Base-by-base conservation (phyloP, 164 flowering plant genomes). In the Aristolochia californica region DNA sequence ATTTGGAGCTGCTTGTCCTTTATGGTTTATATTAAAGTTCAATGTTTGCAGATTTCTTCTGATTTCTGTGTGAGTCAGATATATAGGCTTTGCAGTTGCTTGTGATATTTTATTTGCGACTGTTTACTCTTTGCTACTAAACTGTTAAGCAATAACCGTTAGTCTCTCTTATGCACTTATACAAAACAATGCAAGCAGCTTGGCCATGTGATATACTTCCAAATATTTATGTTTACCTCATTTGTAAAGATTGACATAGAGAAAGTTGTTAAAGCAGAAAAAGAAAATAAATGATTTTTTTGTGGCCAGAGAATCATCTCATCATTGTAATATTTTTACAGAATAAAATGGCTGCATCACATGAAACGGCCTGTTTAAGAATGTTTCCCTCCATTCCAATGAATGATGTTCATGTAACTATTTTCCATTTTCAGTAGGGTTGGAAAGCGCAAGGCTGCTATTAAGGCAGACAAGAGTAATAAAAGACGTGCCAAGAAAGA, bases 391-490 rank as follows among this genome's bases (percentile, higher is more conserved):
- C 8, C 14, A 22, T 50, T 23, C 9, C 11, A 18, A 15, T 5
- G 23, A 26, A 15, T 23, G 26, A 50, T 9, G 26, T 1, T 17
- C 15, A 23, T 50, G 54, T 5, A 24, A 23, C 0, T 24, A 23
- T 75, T 43, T 67, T 5, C 67, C 72, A 70, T 64, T n/a, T n/a
- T n/a, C 83, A 87, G 96, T 66, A 81, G 64, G 67, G 68, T 83
- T 53, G 91, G 91, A 63, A 88, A 85, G 76, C 74, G 93, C 53
- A 88, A 85, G 78, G 86, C 83, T 27, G 66, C 70, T 18, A 57
- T 47, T 8, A 72, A 78, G 68, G 66, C 63, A 28, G 77, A 67
- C 16, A 74, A 52, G 56, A 59, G 70, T 60, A 71, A 74, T 1
- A 78, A 68, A 57, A 75, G 69, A 48, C 61, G 67, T 24, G 45